These are phyloP conservation scores for Salix udensis DNA, from an alignment of 345 rosid genomes.

Conservation along the genomic window DNA sequence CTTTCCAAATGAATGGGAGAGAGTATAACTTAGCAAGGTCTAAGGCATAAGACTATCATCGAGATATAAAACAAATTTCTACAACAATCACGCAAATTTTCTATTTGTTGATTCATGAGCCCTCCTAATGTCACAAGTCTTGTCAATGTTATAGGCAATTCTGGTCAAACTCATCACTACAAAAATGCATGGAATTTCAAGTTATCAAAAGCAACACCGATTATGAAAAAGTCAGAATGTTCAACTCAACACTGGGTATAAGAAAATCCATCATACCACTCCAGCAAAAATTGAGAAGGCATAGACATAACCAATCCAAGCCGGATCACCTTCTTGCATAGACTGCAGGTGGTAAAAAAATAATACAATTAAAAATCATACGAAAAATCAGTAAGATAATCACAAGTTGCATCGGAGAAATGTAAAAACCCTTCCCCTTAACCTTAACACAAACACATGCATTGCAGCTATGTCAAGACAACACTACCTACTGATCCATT, in stretches of 20 bases:
- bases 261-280: conserved; percentile 60
- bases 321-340: conserved; percentile 92
- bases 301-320: conserved; percentile 88
- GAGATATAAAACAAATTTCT: neutral
- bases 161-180: neutral
- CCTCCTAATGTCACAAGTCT: neutral
- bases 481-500: neutral
- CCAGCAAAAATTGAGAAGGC: conserved; percentile 88
- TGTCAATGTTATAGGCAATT: neutral
- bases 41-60: too few relatives aligned
- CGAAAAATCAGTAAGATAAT: conserved; percentile 16
- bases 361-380: conserved; percentile 1
- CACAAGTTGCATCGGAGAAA: neutral
- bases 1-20: too few relatives aligned
- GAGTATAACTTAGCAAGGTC: too few relatives aligned
- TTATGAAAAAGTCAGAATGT: neutral
- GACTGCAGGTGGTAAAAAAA: conserved; percentile 56
- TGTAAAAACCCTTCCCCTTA: neutral
- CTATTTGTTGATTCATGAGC: neutral
- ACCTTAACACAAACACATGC: neutral
- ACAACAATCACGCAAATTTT: neutral
- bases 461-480: neutral
- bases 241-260: neutral
- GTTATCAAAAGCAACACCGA: too few relatives aligned
- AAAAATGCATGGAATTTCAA: neutral